Conservation (phyloP, 2,329 filamentous ascomycete species). For the Helicocarpus griseus region DNA sequence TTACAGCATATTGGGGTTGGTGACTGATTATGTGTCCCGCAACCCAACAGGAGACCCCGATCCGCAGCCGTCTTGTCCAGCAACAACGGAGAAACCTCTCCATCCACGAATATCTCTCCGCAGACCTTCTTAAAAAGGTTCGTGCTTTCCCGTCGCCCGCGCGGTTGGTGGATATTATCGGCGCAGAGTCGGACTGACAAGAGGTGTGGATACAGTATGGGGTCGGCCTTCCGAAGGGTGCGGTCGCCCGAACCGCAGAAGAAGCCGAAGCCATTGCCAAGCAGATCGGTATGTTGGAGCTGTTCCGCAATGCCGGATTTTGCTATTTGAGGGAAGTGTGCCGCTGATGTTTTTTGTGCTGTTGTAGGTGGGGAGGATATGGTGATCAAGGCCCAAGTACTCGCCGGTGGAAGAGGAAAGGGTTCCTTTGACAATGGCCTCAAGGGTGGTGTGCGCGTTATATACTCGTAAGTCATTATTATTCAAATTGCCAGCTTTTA, state of each 20-base stretch:
- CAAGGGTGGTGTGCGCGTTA: constrained; percentile 96
- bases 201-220: constrained; percentile 60
- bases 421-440: constrained; percentile 96
- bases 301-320: not conserved
- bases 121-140: constrained; percentile 70
- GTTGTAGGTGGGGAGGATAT: constrained; percentile 68
- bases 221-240: constrained; percentile 81
- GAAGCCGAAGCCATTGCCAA: constrained; percentile 91
- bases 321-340: not conserved
- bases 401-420: constrained; percentile 96
- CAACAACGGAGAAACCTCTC: constrained; percentile 84
- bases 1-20: constrained; percentile 19
- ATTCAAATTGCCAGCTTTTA: not conserved
- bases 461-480: constrained; percentile 65
- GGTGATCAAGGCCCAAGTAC: constrained; percentile 99
- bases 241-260: constrained; percentile 69
- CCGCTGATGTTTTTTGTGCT: not conserved
- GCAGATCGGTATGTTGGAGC: constrained; percentile 57
- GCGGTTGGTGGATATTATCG: not conserved
- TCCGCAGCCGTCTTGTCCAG: constrained; percentile 46
- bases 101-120: constrained; percentile 97
- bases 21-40: no score
- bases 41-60: constrained; percentile 50
- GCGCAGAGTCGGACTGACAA: no score
- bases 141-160: constrained; percentile 13